Evolutionary conservation across 1,284 basidiomycete genomes (phyloP).

Genomic region (Stereum hirsutum): DNA sequence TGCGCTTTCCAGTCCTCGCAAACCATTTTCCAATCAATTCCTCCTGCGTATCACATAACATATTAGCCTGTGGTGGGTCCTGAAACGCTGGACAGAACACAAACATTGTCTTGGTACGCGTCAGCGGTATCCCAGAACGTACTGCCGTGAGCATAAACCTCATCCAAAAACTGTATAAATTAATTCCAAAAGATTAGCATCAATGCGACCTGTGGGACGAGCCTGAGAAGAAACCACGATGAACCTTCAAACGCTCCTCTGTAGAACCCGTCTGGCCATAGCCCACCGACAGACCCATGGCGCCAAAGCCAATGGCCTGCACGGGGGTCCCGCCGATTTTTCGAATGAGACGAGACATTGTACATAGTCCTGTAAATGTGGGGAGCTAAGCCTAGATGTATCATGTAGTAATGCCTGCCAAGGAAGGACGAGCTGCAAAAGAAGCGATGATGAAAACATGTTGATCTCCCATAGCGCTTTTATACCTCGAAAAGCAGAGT

Average conservation of each 20-base stretch:
- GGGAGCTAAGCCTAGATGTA: no score
- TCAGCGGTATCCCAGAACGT: conserved; percentile 23
- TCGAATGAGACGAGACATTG: conserved; percentile 13
- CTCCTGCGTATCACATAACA: no score
- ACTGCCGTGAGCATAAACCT: conserved; percentile 17
- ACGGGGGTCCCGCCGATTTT: conserved; percentile 15
- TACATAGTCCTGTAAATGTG: not conserved
- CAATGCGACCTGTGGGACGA: not conserved
- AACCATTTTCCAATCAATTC: conserved; percentile 25
- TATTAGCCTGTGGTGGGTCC: no score
- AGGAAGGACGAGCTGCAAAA: no score
- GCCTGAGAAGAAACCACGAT: conserved; percentile 6
- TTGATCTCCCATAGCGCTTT: no score
- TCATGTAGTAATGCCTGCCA: no score
- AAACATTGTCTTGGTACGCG: conserved; percentile 17
- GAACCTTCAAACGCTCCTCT: conserved; percentile 17
- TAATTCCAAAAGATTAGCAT: not conserved
- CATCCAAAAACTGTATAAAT: conserved; percentile 17
- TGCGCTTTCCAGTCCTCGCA: conserved; percentile 25
- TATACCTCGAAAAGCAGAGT: no score
- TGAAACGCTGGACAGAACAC: no score
- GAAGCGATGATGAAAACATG: no score
- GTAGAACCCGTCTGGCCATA: conserved; percentile 16
- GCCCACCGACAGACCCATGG: conserved; percentile 18
- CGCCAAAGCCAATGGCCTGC: conserved; percentile 19